Evolutionary conservation across 495 filamentous ascomycete species (phyloP).

Genomic region (Podospora australis): DNA sequence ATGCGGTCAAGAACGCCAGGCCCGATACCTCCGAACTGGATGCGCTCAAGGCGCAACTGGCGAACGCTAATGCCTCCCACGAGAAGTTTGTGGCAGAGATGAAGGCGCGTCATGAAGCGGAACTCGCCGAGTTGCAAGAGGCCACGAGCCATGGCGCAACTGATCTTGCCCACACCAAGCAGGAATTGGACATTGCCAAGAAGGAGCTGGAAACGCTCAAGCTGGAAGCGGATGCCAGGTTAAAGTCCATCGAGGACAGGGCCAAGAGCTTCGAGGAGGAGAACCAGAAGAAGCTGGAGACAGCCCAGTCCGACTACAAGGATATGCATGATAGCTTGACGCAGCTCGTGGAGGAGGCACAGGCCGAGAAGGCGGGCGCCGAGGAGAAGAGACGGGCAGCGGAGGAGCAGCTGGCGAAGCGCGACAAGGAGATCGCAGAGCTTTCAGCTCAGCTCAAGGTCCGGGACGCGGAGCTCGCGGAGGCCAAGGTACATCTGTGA

Average conservation of each 20-base stretch:
- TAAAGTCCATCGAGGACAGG: constrained; percentile 38
- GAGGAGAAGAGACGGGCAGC: constrained; percentile 25
- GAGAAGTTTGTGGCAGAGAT: constrained; percentile 19
- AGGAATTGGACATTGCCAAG: constrained; percentile 34
- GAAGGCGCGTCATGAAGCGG: constrained; percentile 33
- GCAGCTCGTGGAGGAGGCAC: constrained; percentile 43
- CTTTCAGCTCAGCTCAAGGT: constrained; percentile 42
- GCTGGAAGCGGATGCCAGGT: constrained; percentile 34
- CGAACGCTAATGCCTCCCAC: constrained; percentile 14
- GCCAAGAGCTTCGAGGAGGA: constrained; percentile 45
- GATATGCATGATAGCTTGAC: constrained; percentile 51
- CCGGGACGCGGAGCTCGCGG: constrained; percentile 49
- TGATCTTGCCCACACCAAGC: constrained; percentile 28
- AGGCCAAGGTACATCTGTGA: constrained; percentile 38
- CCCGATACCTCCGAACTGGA: constrained; percentile 43
- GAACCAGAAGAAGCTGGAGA: constrained; percentile 45
- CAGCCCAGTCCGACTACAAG: constrained; percentile 46
- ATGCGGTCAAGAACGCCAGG: constrained; percentile 45
- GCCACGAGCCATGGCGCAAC: constrained; percentile 26
- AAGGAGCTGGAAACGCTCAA: constrained; percentile 42
- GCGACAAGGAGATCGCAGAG: constrained; percentile 39
- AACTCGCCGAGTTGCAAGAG: constrained; percentile 22
- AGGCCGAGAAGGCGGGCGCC: constrained; percentile 31
- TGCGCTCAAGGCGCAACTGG: constrained; percentile 37
- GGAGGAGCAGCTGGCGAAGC: constrained; percentile 15